Base-by-base conservation (phyloP, 2,329 filamentous ascomycete genomes). In the Pestalotiopsis sp. region DNA sequence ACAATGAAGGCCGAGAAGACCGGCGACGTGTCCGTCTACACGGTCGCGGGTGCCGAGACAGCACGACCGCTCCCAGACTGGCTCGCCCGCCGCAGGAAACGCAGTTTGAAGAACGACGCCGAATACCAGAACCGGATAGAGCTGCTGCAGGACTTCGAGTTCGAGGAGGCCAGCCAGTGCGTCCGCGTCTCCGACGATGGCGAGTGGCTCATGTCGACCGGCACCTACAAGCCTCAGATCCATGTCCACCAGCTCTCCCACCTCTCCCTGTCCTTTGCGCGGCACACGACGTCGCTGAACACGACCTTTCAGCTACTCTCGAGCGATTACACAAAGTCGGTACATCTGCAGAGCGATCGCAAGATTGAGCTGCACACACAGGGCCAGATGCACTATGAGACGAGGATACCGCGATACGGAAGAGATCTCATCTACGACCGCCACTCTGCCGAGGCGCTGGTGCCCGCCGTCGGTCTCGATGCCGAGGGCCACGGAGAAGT, bases 241-340 rank as follows among this genome's bases (percentile, higher is more conserved):
- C 96, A 98, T 78, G 92, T 94, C n/a, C 97, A 99, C 81, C 94
- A 97, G 78, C 89, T 98, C 5, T 92, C 95, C 49, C 94, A 98
- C 78, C 87, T 98, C 25, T 95, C 95, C 11, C 88, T 99, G n/a
- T 97, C 95, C 9, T 99, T 92, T 81, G 90, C 94, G 41, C 91
- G 96, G 67, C 96, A 99, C 80, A 99, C 97, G 1, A 92, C 93
- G 72, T 92, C 93, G 9, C 87, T 98, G 57, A 99, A 99, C 79
- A 91, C 95, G 72, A 97, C 93, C 1, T 98, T 99, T 79, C 84
- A 94, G 41, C 87, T 99, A 5, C 90, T 98, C 41, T 96, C 94
- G 1, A 88, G 89, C 73, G 96, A 99, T 81, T 98, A 97, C 81
- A 92, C 93, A 64, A 99, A 99, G 82, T 97, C 94, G 39, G 82